Evolutionary conservation across 306 rosid species (phyloP), one percentile per base, ranked within the genome.

Genomic region (Morella rubra): DNA sequence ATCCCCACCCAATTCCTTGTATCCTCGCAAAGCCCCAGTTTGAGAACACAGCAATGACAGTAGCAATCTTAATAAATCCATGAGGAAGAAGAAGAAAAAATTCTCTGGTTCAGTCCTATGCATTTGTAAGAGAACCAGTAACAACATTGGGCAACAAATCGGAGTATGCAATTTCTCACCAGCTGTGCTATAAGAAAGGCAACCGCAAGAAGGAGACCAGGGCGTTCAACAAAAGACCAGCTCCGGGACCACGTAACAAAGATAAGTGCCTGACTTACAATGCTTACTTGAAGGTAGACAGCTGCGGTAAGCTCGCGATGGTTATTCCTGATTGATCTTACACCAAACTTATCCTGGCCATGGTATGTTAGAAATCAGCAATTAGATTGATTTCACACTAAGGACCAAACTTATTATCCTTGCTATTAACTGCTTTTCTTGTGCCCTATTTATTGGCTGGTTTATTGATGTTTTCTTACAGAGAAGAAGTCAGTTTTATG

Each of bases 241-340:
- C 93, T 87, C 77, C 93, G 89, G 12, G 98, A 91, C 41, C 98
- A 76, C 3, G 98, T 93, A 10, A 91, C 97, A 58, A 93, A 93
- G 79, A 93, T 93, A n/a, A 93, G 92, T 72, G 97, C 98, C 76
- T 93, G 98, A 77, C 97, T 90, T 8, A 93, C 82, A 49, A 85
- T 90, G 73, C 98, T 93, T 74, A 93, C 96, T 90, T 91, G 98
- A 75, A 93, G 98, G 79, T 93, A 93, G 44, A 91, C 79, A 16
- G 98, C 98, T 77, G 96, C 91, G 13, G 89, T 93, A 32, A 93
- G 93, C 83, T 91, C 97, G 4, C 2, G 8, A 1, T 65, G 1
- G 40, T 0, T 81, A 0, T 69, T 75, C 74, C 89, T 85, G 24
- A 93, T 84, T 1, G 97, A 68, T 81, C 74, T 85, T 16, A 93